These are phyloP conservation scores for Blastobotrys persicus DNA, from an alignment of 1,139 yeast species.

Conservation along the genomic window DNA sequence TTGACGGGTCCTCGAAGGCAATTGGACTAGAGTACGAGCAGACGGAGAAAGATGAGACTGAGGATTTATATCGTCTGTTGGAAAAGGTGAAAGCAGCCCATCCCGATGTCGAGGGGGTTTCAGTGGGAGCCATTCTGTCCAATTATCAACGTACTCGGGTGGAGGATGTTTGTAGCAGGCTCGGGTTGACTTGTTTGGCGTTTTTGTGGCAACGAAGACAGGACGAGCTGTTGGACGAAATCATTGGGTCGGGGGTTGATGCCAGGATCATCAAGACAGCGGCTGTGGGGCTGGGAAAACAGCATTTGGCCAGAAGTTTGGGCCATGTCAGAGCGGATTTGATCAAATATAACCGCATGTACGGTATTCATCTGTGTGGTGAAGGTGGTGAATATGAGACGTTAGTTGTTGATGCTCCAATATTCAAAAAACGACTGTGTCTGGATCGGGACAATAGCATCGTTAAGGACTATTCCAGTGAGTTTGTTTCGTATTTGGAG, in stretches of 20 bases:
- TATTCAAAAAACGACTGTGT: slow-evolving; percentile 58
- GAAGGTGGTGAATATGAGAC: slow-evolving; percentile 99
- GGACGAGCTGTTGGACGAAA: slow-evolving; percentile 72
- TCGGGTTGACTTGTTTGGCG: slow-evolving; percentile 66
- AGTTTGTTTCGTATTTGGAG: slow-evolving; percentile 66
- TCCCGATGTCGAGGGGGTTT: slow-evolving; percentile 80
- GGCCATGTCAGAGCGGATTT: slow-evolving; percentile 60
- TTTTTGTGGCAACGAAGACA: slow-evolving; percentile 91
- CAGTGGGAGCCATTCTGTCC: slow-evolving; percentile 93
- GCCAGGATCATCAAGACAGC: slow-evolving; percentile 92
- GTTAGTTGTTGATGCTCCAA: slow-evolving; percentile 84
- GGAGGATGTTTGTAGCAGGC: slow-evolving; percentile 78
- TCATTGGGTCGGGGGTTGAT: slow-evolving; percentile 69
- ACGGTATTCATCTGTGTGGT: slow-evolving; percentile 91
- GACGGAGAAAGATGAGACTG: slow-evolving; percentile 78
- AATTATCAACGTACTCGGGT: slow-evolving; percentile 92
- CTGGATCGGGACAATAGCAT: slow-evolving; percentile 47
- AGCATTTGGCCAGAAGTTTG: slow-evolving; percentile 67
- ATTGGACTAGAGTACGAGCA: slow-evolving; percentile 61
- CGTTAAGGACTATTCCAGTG: slow-evolving; percentile 50
- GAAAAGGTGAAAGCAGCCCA: slow-evolving; percentile 47
- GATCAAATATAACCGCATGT: slow-evolving; percentile 55
- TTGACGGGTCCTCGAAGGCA: slow-evolving; percentile 61
- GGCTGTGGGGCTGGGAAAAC: slow-evolving; percentile 70
- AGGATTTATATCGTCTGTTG: slow-evolving; percentile 63